A percentile compares a stretch with the other conserved stretches of the same genome.
Evolutionary conservation across 1,284 basidiomycete species (phyloP).

Genomic region (Paramarasmius palmivorus): DNA sequence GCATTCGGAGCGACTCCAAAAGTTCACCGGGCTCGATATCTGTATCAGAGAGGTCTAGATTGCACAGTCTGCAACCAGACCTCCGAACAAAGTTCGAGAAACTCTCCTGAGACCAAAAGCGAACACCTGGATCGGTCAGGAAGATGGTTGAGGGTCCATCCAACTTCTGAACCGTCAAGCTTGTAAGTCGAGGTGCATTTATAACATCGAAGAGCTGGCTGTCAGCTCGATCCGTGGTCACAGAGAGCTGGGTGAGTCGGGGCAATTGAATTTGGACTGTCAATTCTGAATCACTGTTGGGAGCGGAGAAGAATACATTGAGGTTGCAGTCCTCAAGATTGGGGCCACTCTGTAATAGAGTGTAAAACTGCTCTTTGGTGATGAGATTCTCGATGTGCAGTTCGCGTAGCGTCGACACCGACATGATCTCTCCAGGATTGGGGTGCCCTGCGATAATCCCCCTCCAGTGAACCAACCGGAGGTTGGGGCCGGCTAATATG

Average conservation of each 20-base stretch:
- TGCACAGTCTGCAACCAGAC: constrained; percentile 23
- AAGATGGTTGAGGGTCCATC: constrained; percentile 13
- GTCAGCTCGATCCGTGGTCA: not conserved
- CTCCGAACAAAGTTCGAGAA: constrained; percentile 23
- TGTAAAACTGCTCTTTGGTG: constrained; percentile 16
- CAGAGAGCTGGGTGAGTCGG: not conserved
- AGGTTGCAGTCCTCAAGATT: constrained; percentile 16
- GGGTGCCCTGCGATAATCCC: constrained; percentile 18
- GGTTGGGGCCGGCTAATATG: constrained; percentile 24
- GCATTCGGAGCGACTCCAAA: constrained; percentile 19
- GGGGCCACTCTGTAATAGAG: constrained; percentile 15
- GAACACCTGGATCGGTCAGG: constrained; percentile 8
- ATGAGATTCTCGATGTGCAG: constrained; percentile 21
- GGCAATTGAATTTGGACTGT: not conserved
- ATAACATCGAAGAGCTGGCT: constrained; percentile 6
- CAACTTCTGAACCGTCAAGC: not conserved
- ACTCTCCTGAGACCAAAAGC: constrained; percentile 23
- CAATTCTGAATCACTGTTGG: not conserved
- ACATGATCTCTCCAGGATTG: constrained; percentile 18
- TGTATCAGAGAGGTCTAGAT: constrained; percentile 22
- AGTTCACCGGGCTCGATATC: constrained; percentile 25
- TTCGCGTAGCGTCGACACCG: constrained; percentile 11
- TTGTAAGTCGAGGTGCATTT: constrained; percentile 3
- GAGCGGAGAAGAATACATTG: constrained; percentile 11
- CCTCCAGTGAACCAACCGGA: constrained; percentile 25